Evolutionary conservation across 495 filamentous ascomycete species (phyloP), one percentile per base, ranked within the genome.

Genomic region (Pseudevernia furfuracea): DNA sequence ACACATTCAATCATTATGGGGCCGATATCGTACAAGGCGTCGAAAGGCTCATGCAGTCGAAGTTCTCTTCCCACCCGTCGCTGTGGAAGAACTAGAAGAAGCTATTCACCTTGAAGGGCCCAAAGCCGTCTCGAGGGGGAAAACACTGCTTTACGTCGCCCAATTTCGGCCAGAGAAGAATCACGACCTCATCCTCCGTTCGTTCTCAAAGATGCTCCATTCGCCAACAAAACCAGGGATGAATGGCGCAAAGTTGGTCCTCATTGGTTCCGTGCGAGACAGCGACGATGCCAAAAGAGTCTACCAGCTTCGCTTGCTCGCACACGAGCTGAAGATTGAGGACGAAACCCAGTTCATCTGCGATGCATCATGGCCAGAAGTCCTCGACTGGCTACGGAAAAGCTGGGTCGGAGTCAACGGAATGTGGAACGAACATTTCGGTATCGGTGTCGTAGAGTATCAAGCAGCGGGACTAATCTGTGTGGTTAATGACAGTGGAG

Each of bases 381-480:
- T 98, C 49, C 80, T 95, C 17, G 79, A 85, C 30, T 90, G 90
- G 83, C 79, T 97, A 55, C 76, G 82, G 46, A 81, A 77, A 28
- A 82, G 86, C 38, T 92, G 84, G 60, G 80, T 97, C 32, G 94
- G 94, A 43, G 90, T 94, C 4, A 98, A 98, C 70, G 92, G 86
- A 62, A 98, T 98, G 94, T 98, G 95, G 94, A 97, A 96, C 71
- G 94, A 98, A 76, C 94, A 98, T 75, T 98, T 97, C 71, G 95
- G 94, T 23, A 98, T 98, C 66, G 94, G 94, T 8, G 92, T 97
- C 23, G 94, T 98, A 9, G 94, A 98, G 77, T 98, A 98, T 71
- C 94, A 96, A 74, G 94, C 94, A 11, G 95, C 94, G 0, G 94
- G 94, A 1, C 77, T 98, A 41, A 89, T 98, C 60, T 84, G 85